Conservation (phyloP, 345 rosid species). For the Eucalyptus marginata region DNA sequence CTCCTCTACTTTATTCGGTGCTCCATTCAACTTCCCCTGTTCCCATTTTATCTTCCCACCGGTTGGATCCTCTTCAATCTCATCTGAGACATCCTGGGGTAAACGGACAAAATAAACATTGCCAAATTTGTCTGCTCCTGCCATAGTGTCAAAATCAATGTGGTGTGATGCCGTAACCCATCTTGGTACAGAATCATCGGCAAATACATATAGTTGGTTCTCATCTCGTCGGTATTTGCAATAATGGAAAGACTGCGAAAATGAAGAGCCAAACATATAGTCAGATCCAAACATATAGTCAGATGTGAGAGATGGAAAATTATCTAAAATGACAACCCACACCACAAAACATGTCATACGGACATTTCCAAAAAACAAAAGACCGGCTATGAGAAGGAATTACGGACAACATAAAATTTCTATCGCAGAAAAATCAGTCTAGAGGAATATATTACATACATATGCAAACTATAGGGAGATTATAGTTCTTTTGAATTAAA, state of each 20-base stretch:
- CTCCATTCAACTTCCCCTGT: constrained; percentile 95
- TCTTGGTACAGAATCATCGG: constrained; percentile 92
- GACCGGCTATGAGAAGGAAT: neutral
- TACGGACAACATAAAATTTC: neutral
- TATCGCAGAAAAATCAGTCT: neutral
- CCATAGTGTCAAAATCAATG: constrained; percentile 91
- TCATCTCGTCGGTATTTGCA: constrained; percentile 99
- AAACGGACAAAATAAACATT: constrained; percentile 76
- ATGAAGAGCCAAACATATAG: neutral
- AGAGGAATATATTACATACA: neutral
- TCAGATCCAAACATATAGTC: neutral
- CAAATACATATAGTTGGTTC: constrained; percentile 91
- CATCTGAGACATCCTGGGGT: constrained; percentile 93
- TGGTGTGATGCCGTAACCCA: constrained; percentile 94
- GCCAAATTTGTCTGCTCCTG: constrained; percentile 96
- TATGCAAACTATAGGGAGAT: neutral
- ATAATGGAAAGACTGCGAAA: constrained; percentile 87
- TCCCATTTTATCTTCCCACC: constrained; percentile 99
- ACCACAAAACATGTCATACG: neutral
- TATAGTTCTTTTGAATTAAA: neutral
- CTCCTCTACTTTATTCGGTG: constrained; percentile 94
- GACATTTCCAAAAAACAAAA: neutral
- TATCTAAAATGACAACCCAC: neutral
- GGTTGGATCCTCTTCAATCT: constrained; percentile 95
- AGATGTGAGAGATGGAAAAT: neutral